These are phyloP conservation scores for Coffea humblotiana DNA, from an alignment of 305 asterid genomes.

Conservation along the genomic window DNA sequence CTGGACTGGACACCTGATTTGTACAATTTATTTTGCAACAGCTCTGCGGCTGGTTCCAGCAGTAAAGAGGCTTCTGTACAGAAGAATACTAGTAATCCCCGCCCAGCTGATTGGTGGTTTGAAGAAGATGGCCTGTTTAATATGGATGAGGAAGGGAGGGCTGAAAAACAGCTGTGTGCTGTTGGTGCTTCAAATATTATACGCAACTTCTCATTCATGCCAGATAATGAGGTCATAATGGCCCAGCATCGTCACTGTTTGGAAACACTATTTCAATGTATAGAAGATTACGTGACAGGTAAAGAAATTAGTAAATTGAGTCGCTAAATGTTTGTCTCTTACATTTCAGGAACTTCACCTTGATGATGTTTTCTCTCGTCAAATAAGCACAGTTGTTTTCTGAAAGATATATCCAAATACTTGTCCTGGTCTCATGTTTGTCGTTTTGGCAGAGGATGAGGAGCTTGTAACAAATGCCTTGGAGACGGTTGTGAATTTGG, in stretches of 20 bases:
- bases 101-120: slow-evolving; percentile 88
- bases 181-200: slow-evolving; percentile 91
- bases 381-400: not conserved
- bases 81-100: slow-evolving; percentile 47
- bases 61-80: slow-evolving; percentile 57
- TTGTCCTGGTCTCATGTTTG: slow-evolving; percentile 7
- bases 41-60: slow-evolving; percentile 55
- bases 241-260: slow-evolving; percentile 92
- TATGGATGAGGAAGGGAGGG: slow-evolving; percentile 81
- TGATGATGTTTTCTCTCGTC: not conserved
- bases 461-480: slow-evolving; percentile 91
- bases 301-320: not conserved
- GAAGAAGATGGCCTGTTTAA: slow-evolving; percentile 96
- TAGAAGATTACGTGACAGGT: slow-evolving; percentile 92
- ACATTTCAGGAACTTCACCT: slow-evolving; percentile 2
- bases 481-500: slow-evolving; percentile 89
- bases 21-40: slow-evolving; percentile 30
- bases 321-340: not conserved
- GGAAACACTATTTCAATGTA: slow-evolving; percentile 86
- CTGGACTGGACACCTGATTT: not conserved
- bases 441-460: slow-evolving; percentile 76
- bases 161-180: slow-evolving; percentile 86
- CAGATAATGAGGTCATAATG: slow-evolving; percentile 93
- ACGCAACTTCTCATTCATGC: slow-evolving; percentile 94
- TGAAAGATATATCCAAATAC: no score